Conservation (phyloP, 176 grass and related monocot species). For the Echinochloa phyllopogon region DNA sequence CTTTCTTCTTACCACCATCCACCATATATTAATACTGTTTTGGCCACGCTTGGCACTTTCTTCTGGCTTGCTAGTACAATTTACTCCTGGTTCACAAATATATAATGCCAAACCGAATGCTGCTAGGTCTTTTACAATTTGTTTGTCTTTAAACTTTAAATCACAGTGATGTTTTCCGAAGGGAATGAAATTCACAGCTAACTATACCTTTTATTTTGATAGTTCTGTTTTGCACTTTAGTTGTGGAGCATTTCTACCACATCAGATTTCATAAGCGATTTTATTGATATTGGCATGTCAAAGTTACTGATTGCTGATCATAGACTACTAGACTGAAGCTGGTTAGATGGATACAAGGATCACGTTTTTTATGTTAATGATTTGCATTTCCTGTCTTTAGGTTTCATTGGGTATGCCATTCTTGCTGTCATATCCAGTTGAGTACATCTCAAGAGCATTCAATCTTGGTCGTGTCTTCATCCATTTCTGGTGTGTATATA, state of each 20-base stretch:
- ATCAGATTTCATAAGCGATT: background rate
- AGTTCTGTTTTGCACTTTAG: background rate
- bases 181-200: background rate
- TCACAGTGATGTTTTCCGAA: background rate
- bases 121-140: background rate
- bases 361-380: conserved; percentile 12
- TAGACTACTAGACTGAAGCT: background rate
- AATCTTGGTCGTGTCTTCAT: conserved; percentile 95
- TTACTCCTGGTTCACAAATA: background rate
- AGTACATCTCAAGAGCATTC: conserved; percentile 93
- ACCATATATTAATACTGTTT: conserved; percentile 21
- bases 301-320: background rate
- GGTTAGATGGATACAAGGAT: conserved; percentile 25
- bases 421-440: conserved; percentile 73
- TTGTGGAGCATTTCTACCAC: background rate
- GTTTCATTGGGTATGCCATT: conserved; percentile 90
- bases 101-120: background rate
- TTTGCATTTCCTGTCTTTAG: conserved; percentile 49
- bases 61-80: background rate
- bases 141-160: conserved; percentile 16
- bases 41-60: background rate
- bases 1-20: conserved; percentile 13
- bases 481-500: conserved; percentile 86
- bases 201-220: background rate
- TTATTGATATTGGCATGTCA: conserved; percentile 1